Conservation (phyloP, 2,329 filamentous ascomycete genomes). For the Colletotrichum liriopes region DNA sequence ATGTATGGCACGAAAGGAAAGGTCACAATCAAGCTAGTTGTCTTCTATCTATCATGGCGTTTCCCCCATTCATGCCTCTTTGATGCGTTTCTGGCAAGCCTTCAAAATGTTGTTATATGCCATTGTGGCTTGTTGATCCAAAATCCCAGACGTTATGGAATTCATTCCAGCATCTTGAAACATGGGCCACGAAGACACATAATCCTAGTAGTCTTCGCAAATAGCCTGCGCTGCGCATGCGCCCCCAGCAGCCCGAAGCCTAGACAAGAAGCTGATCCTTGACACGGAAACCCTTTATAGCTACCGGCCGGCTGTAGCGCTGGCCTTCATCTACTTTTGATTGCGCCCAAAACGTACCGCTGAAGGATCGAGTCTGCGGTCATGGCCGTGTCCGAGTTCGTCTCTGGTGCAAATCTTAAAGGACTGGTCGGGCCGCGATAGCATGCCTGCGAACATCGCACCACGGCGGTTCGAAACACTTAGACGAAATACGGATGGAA, state of each 20-base stretch:
- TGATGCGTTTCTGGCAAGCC: background rate
- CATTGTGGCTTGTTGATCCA: background rate
- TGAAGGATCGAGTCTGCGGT: background rate
- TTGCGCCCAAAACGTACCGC: background rate
- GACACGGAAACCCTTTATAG: background rate
- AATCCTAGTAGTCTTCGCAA: background rate
- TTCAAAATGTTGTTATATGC: too few relatives aligned
- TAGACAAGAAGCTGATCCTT: background rate
- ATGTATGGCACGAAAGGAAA: background rate
- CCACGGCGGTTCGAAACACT: background rate
- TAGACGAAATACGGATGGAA: constrained; percentile 5
- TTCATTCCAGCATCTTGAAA: background rate
- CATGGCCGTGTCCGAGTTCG: background rate
- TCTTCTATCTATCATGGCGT: background rate
- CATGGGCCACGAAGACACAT: background rate
- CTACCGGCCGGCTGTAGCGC: background rate
- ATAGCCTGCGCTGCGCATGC: background rate
- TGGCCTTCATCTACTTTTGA: background rate
- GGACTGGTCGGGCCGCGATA: background rate
- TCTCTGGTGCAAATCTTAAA: background rate
- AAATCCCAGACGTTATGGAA: background rate
- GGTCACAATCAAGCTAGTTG: background rate
- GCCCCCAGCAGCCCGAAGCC: background rate
- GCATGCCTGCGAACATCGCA: background rate
- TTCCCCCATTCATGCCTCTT: background rate